Base-by-base conservation (phyloP, 2,329 filamentous ascomycete species). In the Exophiala viscosa region DNA sequence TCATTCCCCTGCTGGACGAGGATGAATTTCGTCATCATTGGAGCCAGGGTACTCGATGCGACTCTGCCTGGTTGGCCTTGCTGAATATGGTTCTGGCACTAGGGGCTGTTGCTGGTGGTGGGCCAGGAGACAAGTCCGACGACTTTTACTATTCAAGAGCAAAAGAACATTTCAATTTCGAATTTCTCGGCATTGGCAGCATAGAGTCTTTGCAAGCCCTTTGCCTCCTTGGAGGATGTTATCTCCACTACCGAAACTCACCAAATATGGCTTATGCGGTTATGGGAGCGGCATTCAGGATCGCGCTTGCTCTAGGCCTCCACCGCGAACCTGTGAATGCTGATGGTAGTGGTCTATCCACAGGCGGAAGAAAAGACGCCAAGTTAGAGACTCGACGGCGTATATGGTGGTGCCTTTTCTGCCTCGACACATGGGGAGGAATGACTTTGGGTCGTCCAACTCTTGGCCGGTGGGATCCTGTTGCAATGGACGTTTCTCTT, bases 71-170 rank as follows among this genome's bases (percentile, higher is more conserved):
- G 86, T 74, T 88, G 15, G 84, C 83, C 6, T 70, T 90, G 4
- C 72, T 88, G 17, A 89, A 89, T 65, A 88, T 87, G 73, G 85
- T 90, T 3, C 85, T 88, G 59, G 85, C 86, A 5, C 80, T 89
- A 70, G 86, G 86, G 11, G 87, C 83, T 61, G 83, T 90, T 43
- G 84, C 81, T 1, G 83, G 84, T 28, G 68, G 71, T 2, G 23
- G 23, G 23, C 23, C 23, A 4, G 70, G 75, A 33, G 85, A 88
- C 64, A 80, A 81, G 58, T 82, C 77, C 49, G 86, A 89, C 62
- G 76, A 86, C 62, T 79, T 79, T 57, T 89, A 85, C 69, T 88
- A 87, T 69, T 80, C 79, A 59, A 77, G 81, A 28, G 83, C 85
- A n/a, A 41, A 35, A 17, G 11, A 42, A 14, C 42, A 43, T 7